Conservation (phyloP, 1,284 basidiomycete species). For the Phellopilus nigrolimitatus region DNA sequence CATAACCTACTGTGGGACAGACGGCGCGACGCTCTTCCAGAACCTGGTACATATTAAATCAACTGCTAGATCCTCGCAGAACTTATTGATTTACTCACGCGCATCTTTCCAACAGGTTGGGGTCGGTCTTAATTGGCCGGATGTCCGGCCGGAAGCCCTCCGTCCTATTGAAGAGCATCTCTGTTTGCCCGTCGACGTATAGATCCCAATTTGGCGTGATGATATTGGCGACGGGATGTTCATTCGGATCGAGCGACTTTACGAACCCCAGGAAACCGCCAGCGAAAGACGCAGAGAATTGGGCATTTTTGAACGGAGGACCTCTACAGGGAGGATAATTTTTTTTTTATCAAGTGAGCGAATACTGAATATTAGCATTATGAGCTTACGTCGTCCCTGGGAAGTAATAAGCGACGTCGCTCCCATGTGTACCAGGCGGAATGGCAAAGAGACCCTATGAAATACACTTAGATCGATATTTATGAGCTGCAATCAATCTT, state of each 20-base stretch:
- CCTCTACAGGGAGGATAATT: constrained; percentile 3
- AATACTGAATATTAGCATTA: no score
- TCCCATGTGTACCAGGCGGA: constrained; percentile 29
- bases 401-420: constrained; percentile 31
- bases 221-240: constrained; percentile 28
- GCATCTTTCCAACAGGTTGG: constrained; percentile 10
- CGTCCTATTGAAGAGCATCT: constrained; percentile 36
- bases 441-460: constrained; percentile 30
- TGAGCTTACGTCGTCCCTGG: constrained; percentile 19
- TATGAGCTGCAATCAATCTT: no score
- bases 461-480: not conserved
- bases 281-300: constrained; percentile 37
- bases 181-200: constrained; percentile 26
- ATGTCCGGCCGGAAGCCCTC: constrained; percentile 20
- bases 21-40: constrained; percentile 15
- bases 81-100: no score
- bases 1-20: constrained; percentile 13
- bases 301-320: constrained; percentile 33
- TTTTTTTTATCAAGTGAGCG: constrained; percentile 15
- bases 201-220: constrained; percentile 30
- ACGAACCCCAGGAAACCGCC: constrained; percentile 38
- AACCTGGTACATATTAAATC: constrained; percentile 3
- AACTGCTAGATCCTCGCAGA: no score
- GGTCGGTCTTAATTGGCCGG: constrained; percentile 9
- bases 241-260: constrained; percentile 33